A percentile compares a stretch with the other conserved stretches of the same genome.
Evolutionary conservation across 768 basidiomycete genomes (phyloP).

Genomic region (Boletus coccyginus): DNA sequence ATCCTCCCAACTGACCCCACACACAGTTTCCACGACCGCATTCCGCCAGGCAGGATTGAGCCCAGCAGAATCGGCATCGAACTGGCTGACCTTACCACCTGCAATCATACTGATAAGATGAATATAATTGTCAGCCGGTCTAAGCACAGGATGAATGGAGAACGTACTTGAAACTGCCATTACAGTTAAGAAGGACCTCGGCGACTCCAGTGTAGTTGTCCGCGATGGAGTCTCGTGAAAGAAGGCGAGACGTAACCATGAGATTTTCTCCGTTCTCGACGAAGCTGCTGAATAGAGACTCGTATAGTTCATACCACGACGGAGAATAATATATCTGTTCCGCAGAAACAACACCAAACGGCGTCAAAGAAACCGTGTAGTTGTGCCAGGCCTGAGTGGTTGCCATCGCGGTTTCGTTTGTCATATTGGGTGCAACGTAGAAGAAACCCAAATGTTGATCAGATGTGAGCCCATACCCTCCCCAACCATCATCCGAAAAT

Average conservation of each 20-base stretch:
- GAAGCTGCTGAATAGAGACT: not conserved
- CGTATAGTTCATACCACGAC: conserved; percentile 8
- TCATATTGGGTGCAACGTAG: conserved; percentile 36
- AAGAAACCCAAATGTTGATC: conserved; percentile 8
- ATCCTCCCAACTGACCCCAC: conserved; percentile 22
- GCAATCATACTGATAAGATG: conserved; percentile 32
- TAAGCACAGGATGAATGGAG: not conserved
- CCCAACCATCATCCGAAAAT: conserved; percentile 45
- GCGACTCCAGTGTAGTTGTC: conserved; percentile 2
- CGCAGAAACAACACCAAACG: conserved; percentile 1
- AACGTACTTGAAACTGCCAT: conserved; percentile 5
- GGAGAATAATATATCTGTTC: not conserved
- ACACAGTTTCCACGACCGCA: conserved; percentile 33
- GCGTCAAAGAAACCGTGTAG: conserved; percentile 12
- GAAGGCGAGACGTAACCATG: conserved; percentile 7
- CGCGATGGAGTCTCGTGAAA: conserved; percentile 10
- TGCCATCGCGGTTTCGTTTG: conserved; percentile 34
- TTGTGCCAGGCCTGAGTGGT: conserved; percentile 35
- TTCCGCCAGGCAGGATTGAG: conserved; percentile 50
- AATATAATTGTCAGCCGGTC: not conserved
- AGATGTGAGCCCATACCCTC: conserved; percentile 31
- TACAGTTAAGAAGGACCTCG: conserved; percentile 6
- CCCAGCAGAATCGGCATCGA: conserved; percentile 38
- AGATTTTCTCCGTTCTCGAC: not conserved
- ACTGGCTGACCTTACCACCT: conserved; percentile 42